These are phyloP conservation scores for Mycena kentingensis DNA, from an alignment of 768 basidiomycete genomes.

Conservation along the genomic window DNA sequence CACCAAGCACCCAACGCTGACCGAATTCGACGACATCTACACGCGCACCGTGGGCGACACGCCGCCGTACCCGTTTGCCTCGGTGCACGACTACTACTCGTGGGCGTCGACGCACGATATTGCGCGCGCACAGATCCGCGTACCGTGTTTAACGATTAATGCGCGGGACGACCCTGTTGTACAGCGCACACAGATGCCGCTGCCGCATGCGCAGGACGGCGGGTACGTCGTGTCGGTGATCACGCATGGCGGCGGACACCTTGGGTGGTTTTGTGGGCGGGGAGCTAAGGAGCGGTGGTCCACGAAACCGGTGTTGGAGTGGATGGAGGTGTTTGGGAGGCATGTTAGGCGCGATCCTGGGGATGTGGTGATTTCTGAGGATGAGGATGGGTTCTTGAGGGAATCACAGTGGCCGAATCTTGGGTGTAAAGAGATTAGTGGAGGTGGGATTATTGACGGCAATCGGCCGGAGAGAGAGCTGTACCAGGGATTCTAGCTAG, in stretches of 20 bases:
- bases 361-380: slow-evolving; percentile 38
- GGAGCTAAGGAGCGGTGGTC: slow-evolving; percentile 60
- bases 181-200: slow-evolving; percentile 57
- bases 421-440: slow-evolving; percentile 60
- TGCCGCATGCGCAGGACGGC: slow-evolving; percentile 42
- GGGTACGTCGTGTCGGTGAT: slow-evolving; percentile 56
- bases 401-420: slow-evolving; percentile 53
- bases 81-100: slow-evolving; percentile 48
- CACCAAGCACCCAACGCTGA: slow-evolving; percentile 55
- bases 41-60: slow-evolving; percentile 65
- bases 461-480: slow-evolving; percentile 55
- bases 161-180: slow-evolving; percentile 85
- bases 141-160: slow-evolving; percentile 77
- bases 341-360: slow-evolving; percentile 44
- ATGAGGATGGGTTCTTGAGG: slow-evolving; percentile 60
- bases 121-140: slow-evolving; percentile 56
- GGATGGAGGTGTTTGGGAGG: slow-evolving; percentile 61
- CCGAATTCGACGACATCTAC: slow-evolving; percentile 62
- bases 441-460: slow-evolving; percentile 54
- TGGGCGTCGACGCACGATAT: slow-evolving; percentile 62
- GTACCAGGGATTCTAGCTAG: slow-evolving; percentile 64
- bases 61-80: slow-evolving; percentile 50
- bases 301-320: slow-evolving; percentile 69
- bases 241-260: slow-evolving; percentile 70
- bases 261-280: slow-evolving; percentile 75